phyloP scores from a whole-genome alignment of 306 rosid genomes.

The Sesbania bispinosa region DNA sequence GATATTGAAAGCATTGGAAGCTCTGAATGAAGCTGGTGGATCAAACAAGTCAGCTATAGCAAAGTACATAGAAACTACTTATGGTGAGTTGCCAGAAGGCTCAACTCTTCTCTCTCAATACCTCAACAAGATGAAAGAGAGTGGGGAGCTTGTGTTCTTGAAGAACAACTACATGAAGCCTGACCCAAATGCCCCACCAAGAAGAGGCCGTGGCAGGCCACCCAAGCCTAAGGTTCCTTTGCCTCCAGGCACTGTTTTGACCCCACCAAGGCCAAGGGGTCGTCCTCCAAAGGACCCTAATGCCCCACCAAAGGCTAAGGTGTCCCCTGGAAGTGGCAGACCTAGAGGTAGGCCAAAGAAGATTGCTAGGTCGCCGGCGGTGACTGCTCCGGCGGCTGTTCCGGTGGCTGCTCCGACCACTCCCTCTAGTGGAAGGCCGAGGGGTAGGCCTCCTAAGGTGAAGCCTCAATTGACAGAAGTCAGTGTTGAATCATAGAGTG shows the following conservation, averaged over 20 bases:
- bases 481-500: slow-evolving; percentile 41
- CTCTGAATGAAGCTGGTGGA: slow-evolving; percentile 41
- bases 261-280: slow-evolving; percentile 51
- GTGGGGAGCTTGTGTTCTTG: slow-evolving; percentile 58
- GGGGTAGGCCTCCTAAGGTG: slow-evolving; percentile 74
- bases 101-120: slow-evolving; percentile 42
- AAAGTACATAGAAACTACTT: slow-evolving; percentile 54
- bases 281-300: slow-evolving; percentile 63
- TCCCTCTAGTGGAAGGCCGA: slow-evolving; percentile 28
- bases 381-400: too few relatives aligned
- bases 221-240: slow-evolving; percentile 38
- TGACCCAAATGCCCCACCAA: slow-evolving; percentile 57
- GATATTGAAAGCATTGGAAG: slow-evolving; percentile 58
- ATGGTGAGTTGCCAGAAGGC: slow-evolving; percentile 51
- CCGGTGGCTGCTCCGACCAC: too few relatives aligned
- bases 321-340: slow-evolving; percentile 41
- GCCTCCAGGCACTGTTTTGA: not conserved
- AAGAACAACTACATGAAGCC: slow-evolving; percentile 62
- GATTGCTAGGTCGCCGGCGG: slow-evolving; percentile 34
- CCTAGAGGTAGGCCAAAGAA: slow-evolving; percentile 76
- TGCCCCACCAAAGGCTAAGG: slow-evolving; percentile 51
- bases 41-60: slow-evolving; percentile 57
- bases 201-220: slow-evolving; percentile 75
- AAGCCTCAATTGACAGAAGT: slow-evolving; percentile 47
- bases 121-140: slow-evolving; percentile 55